These are phyloP conservation scores for Salvia sclarea DNA, from an alignment of 305 asterid genomes.

Conservation along the genomic window DNA sequence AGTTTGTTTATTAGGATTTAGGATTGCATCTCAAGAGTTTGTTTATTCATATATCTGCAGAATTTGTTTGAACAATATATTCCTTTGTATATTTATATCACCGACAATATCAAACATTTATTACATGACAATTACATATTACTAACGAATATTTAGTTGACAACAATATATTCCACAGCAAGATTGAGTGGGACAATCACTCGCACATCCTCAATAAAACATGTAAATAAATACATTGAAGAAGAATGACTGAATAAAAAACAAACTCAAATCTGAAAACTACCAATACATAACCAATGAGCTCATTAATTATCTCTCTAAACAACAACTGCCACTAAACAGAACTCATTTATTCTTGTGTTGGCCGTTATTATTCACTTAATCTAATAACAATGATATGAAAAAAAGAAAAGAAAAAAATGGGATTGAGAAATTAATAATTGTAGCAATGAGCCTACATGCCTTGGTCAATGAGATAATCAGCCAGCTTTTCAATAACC, in stretches of 20 bases:
- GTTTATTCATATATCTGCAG: no score
- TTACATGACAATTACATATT: no score
- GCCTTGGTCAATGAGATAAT: constrained; percentile 45
- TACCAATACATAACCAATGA: neutral
- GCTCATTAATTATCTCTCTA: constrained; percentile 2
- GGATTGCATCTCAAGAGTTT: no score
- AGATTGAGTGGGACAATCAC: neutral
- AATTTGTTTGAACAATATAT: no score
- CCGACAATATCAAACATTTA: no score
- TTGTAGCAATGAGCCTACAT: constrained; percentile 15
- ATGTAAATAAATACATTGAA: neutral
- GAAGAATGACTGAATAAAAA: neutral
- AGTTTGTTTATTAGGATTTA: no score
- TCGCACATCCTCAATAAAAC: neutral
- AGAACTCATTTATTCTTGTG: constrained; percentile 19
- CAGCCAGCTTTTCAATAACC: constrained; percentile 45
- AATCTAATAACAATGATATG: neutral
- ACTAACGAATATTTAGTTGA: no score
- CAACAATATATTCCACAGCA: neutral
- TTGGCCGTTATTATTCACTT: neutral
- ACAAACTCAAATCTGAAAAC: neutral
- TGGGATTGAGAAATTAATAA: neutral
- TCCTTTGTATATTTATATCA: no score
- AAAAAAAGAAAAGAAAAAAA: neutral
- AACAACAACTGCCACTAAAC: constrained; percentile 5